phyloP scores from a whole-genome alignment of 202 grass and related monocot genomes.

The Panicum virgatum region DNA sequence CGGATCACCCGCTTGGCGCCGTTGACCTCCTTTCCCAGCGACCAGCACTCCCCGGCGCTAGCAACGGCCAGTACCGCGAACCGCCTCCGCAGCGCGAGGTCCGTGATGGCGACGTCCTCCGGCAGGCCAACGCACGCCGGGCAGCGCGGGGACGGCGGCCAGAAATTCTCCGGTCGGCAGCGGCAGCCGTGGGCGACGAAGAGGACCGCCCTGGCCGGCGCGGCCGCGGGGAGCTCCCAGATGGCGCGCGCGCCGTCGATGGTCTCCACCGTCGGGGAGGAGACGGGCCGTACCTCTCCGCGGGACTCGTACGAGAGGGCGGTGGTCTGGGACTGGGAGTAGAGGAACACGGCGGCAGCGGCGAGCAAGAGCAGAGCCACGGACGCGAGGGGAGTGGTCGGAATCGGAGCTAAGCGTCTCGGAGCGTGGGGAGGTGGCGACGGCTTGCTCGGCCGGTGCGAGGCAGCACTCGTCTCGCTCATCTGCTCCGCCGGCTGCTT shows the following conservation, averaged over 20 bases:
- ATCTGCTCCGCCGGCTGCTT: constrained; percentile 30
- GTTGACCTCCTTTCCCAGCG: constrained; percentile 35
- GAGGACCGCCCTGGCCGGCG: constrained; percentile 48
- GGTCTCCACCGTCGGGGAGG: constrained; percentile 33
- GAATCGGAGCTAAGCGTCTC: neutral
- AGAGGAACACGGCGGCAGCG: constrained; percentile 25
- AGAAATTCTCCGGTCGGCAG: constrained; percentile 67
- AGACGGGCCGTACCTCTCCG: neutral
- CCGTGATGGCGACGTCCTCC: constrained; percentile 63
- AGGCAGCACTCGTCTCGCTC: neutral
- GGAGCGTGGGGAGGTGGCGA: neutral
- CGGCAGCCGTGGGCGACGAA: constrained; percentile 69
- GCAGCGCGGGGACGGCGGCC: constrained; percentile 56
- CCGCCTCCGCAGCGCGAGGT: constrained; percentile 43
- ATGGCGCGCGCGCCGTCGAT: constrained; percentile 47
- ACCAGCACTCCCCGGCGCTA: constrained; percentile 69
- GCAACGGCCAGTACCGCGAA: constrained; percentile 60
- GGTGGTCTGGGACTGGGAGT: constrained; percentile 36
- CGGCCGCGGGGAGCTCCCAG: constrained; percentile 61
- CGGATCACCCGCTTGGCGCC: constrained; percentile 39
- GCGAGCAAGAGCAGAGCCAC: constrained; percentile 29
- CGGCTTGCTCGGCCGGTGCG: constrained; percentile 25
- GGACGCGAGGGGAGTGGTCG: neutral
- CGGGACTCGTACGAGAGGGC: neutral
- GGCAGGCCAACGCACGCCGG: constrained; percentile 56